A percentile compares a stretch with the other conserved stretches of the same genome.
These are phyloP conservation scores for Penicillium chermesinum DNA, from an alignment of 495 filamentous ascomycete genomes.

Conservation along the genomic window DNA sequence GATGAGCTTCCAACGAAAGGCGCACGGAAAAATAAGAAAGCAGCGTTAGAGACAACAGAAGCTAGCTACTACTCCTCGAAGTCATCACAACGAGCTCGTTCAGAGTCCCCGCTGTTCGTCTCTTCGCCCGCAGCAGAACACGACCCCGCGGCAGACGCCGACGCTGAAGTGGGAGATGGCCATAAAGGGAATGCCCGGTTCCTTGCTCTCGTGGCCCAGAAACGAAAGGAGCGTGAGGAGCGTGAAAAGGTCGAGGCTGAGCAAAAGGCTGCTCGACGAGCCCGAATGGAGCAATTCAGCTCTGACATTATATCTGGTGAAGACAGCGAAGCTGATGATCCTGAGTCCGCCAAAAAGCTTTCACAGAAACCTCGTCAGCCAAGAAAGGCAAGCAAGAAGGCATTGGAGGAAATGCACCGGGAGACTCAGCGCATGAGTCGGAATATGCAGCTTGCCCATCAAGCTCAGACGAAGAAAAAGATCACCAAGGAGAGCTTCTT, in stretches of 20 bases:
- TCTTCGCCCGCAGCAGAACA: slow-evolving; percentile 25
- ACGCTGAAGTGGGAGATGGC: slow-evolving; percentile 40
- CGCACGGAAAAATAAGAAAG: slow-evolving; percentile 21
- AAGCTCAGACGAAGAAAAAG: slow-evolving; percentile 87
- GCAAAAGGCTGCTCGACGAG: slow-evolving; percentile 42
- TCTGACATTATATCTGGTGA: slow-evolving; percentile 31
- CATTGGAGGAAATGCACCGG: slow-evolving; percentile 86
- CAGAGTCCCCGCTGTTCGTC: slow-evolving; percentile 40
- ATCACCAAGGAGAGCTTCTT: slow-evolving; percentile 81
- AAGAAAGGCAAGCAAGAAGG: slow-evolving; percentile 91
- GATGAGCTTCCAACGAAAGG: slow-evolving; percentile 37
- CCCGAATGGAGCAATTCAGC: slow-evolving; percentile 31
- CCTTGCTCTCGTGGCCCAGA: slow-evolving; percentile 63
- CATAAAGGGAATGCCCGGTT: slow-evolving; percentile 55
- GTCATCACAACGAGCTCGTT: slow-evolving; percentile 20
- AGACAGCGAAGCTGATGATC: slow-evolving; percentile 51
- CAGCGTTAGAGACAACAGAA: slow-evolving; percentile 2
- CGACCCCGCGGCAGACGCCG: slow-evolving; percentile 9
- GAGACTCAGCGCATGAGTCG: slow-evolving; percentile 89
- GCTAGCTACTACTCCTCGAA: slow-evolving; percentile 8
- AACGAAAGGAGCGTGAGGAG: slow-evolving; percentile 62
- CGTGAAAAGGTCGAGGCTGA: slow-evolving; percentile 56
- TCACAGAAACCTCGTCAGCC: slow-evolving; percentile 63
- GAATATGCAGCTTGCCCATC: slow-evolving; percentile 86
- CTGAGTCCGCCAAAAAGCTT: slow-evolving; percentile 51